Percentiles rank a stretch among this genome's conserved stretches.
Conservation (phyloP, 2,329 filamentous ascomycete species). For the Verticillium albo-atrum region DNA sequence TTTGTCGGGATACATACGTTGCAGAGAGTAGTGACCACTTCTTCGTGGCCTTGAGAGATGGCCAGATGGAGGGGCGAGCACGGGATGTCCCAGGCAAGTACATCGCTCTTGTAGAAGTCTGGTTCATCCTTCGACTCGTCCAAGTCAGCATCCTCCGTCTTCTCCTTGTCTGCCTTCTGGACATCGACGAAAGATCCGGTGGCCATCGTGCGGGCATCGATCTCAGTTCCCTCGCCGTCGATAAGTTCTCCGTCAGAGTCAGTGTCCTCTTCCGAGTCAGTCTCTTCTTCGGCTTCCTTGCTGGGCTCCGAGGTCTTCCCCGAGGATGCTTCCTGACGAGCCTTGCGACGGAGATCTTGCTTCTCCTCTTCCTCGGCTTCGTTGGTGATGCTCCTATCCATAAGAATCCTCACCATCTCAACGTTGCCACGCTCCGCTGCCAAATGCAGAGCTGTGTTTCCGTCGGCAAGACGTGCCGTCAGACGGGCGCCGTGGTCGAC, state of each 20-base stretch:
- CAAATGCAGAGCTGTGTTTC: conserved; percentile 76
- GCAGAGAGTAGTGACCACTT: conserved; percentile 65
- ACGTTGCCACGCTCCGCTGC: conserved; percentile 65
- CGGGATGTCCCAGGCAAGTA: conserved; percentile 73
- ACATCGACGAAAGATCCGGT: conserved; percentile 76
- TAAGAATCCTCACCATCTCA: conserved; percentile 67
- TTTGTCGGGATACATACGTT: conserved; percentile 34
- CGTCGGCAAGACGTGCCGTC: conserved; percentile 71
- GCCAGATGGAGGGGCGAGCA: conserved; percentile 75
- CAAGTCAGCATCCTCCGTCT: conserved; percentile 32
- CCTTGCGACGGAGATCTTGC: conserved; percentile 42
- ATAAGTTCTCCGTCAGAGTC: conserved; percentile 42
- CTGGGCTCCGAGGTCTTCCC: conserved; percentile 10
- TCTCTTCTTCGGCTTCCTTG: conserved; percentile 17
- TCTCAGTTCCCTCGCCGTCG: conserved; percentile 42
- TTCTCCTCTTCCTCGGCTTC: conserved; percentile 63
- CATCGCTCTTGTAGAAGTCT: conserved; percentile 75
- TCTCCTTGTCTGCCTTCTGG: conserved; percentile 35
- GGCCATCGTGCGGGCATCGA: conserved; percentile 46
- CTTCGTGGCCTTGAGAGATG: conserved; percentile 66
- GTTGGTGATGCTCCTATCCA: conserved; percentile 71
- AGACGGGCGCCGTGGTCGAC: conserved; percentile 70
- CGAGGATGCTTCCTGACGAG: conserved; percentile 23
- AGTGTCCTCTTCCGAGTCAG: conserved; percentile 19
- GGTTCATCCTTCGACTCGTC: conserved; percentile 58